phyloP scores from a whole-genome alignment of 352 stramenopile genomes.

The Globisporangium cylindrosporum region DNA sequence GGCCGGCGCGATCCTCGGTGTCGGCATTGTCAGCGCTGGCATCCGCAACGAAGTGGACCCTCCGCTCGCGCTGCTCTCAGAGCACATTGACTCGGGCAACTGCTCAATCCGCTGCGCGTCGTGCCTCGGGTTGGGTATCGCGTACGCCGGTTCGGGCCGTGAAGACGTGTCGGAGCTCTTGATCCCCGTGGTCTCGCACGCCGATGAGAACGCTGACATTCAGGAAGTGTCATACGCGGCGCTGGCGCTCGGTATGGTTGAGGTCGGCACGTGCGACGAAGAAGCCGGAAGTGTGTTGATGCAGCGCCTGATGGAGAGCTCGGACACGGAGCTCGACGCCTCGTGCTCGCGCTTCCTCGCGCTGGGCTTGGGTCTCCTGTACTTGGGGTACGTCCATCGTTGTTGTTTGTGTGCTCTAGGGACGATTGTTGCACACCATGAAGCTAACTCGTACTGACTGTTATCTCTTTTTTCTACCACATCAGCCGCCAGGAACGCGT shows the following conservation, averaged over 20 bases:
- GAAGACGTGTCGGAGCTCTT: conserved; percentile 98
- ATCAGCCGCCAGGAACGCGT: conserved; percentile 89
- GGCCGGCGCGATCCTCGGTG: conserved; percentile 95
- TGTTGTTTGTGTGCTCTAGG: neutral
- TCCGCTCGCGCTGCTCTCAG: conserved; percentile 94
- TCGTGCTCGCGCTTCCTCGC: conserved; percentile 96
- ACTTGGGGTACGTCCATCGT: conserved; percentile 87
- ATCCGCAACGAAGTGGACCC: conserved; percentile 97
- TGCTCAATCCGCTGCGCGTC: conserved; percentile 93
- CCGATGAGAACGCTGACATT: conserved; percentile 90
- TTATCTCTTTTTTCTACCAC: neutral
- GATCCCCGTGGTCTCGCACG: conserved; percentile 91
- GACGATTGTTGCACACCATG: neutral
- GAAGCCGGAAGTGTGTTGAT: conserved; percentile 96
- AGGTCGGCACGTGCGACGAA: conserved; percentile 97
- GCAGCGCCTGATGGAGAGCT: conserved; percentile 98
- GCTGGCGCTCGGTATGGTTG: conserved; percentile 97
- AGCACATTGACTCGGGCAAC: conserved; percentile 96
- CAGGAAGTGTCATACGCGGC: conserved; percentile 92
- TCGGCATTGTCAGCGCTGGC: conserved; percentile 93
- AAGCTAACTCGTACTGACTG: conserved; percentile 5
- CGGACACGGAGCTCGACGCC: conserved; percentile 96
- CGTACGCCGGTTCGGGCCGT: conserved; percentile 95
- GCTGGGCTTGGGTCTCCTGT: conserved; percentile 96
- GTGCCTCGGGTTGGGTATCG: conserved; percentile 96